Conservation (phyloP, 345 rosid species). For the Gossypium raimondii region DNA sequence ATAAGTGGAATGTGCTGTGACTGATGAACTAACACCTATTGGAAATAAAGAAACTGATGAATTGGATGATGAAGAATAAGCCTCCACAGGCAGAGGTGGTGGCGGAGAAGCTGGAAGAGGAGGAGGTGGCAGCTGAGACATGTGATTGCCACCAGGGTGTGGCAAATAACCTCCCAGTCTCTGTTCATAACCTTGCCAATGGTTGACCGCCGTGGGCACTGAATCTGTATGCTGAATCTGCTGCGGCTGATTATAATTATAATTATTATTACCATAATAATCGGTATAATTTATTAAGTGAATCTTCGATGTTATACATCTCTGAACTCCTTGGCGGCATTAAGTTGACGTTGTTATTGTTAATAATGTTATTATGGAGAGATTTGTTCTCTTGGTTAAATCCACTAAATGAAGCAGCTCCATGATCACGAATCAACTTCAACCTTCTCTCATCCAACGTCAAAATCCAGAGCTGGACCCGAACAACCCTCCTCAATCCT, state of each 20-base stretch:
- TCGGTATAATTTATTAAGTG: conserved; percentile 12
- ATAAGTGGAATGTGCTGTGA: conserved; percentile 21
- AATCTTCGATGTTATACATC: conserved; percentile 22
- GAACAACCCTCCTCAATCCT: conserved; percentile 43
- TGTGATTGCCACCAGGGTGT: conserved; percentile 14
- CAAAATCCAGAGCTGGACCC: conserved; percentile 21
- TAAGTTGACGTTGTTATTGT: not conserved
- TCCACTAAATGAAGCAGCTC: conserved; percentile 29
- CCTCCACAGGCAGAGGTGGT: conserved; percentile 54
- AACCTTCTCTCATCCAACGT: conserved; percentile 68
- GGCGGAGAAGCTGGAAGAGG: conserved; percentile 64
- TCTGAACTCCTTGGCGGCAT: conserved; percentile 23
- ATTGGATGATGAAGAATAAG: conserved; percentile 32
- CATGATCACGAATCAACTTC: conserved; percentile 82
- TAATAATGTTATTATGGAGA: not conserved
- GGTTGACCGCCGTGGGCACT: not conserved
- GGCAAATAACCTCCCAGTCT: conserved; percentile 12
- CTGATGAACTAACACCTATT: conserved; percentile 32
- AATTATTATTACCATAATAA: not conserved
- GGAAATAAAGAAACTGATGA: conserved; percentile 49
- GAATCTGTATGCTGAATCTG: conserved; percentile 20
- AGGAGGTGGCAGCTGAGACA: not conserved
- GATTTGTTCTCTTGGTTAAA: conserved; percentile 4
- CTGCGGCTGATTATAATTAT: conserved; percentile 13
- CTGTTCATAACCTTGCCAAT: conserved; percentile 25